Conservation (phyloP, 2,329 filamentous ascomycete genomes). For the Daldinia sp. region DNA sequence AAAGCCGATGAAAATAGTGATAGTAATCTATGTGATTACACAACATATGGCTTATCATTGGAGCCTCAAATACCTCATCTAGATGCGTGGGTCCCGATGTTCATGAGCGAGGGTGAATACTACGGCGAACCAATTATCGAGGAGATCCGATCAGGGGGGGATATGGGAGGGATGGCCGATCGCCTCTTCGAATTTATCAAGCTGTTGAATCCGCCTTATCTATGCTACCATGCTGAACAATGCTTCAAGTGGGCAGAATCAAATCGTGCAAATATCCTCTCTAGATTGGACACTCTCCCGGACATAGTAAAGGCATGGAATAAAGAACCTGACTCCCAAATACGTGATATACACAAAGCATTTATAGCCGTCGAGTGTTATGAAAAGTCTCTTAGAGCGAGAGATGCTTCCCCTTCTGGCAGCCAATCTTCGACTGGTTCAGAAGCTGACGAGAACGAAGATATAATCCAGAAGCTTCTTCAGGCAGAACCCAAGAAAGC, state of each 20-base stretch:
- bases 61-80: background rate
- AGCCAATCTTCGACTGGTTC: background rate
- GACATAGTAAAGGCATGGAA: background rate
- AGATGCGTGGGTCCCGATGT: conserved; percentile 4
- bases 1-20: background rate
- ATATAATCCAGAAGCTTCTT: background rate
- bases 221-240: conserved; percentile 3
- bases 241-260: background rate
- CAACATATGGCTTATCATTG: background rate
- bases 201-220: conserved; percentile 14
- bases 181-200: conserved; percentile 8
- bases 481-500: background rate
- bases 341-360: background rate
- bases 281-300: background rate
- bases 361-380: background rate
- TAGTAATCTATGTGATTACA: background rate
- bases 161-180: background rate
- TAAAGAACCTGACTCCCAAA: background rate
- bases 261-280: background rate
- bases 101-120: conserved; percentile 13
- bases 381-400: background rate
- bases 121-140: background rate
- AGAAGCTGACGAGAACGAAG: background rate
- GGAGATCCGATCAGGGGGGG: background rate
- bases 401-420: background rate